phyloP scores from a whole-genome alignment of 306 rosid species.

The Prunus mira region DNA sequence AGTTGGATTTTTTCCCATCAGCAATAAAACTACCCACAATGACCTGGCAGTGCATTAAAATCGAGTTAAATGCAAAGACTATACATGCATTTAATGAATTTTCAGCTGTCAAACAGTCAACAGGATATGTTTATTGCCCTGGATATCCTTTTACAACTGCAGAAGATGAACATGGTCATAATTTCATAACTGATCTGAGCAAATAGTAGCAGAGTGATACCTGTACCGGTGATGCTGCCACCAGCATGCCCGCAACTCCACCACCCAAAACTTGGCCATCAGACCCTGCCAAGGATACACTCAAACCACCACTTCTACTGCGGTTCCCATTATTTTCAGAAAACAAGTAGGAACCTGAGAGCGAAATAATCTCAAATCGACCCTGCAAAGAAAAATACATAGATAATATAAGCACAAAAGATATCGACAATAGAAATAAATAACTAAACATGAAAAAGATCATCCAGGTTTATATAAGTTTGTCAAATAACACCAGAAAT shows the following conservation, averaged over 20 bases:
- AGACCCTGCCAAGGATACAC: constrained; percentile 51
- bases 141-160: not conserved
- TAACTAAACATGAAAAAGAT: not conserved
- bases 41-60: constrained; percentile 47
- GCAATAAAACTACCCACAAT: constrained; percentile 64
- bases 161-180: constrained; percentile 8
- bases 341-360: constrained; percentile 44
- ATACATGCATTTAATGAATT: not conserved
- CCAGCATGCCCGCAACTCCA: constrained; percentile 60
- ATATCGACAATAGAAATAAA: not conserved
- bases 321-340: constrained; percentile 44
- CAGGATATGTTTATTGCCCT: not conserved
- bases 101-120: constrained; percentile 3
- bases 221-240: constrained; percentile 72
- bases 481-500: not conserved
- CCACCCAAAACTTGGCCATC: constrained; percentile 78
- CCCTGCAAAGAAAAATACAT: constrained; percentile 49
- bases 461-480: not conserved
- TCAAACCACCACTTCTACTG: constrained; percentile 45
- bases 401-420: not conserved
- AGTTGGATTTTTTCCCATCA: constrained; percentile 50
- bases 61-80: not conserved
- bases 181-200: not conserved
- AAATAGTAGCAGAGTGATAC: constrained; percentile 37
- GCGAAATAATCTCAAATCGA: constrained; percentile 62